These are phyloP conservation scores for Metschnikowia matae DNA, from an alignment of 805 yeast genomes.

Conservation along the genomic window DNA sequence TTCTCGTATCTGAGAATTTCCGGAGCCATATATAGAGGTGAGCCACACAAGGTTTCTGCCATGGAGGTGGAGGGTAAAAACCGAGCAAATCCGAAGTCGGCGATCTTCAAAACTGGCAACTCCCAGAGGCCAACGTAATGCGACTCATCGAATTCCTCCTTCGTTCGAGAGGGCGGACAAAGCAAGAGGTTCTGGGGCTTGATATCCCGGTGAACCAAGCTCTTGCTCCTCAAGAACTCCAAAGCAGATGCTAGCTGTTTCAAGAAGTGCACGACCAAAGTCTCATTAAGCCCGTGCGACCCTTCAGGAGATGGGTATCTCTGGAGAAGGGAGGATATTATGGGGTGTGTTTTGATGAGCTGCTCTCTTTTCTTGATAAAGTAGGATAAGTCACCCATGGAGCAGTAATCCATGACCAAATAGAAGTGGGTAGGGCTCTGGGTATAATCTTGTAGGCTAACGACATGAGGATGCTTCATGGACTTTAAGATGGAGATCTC, in stretches of 20 bases:
- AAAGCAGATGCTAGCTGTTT: constrained; percentile 85
- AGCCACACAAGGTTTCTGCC: constrained; percentile 97
- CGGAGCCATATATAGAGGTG: constrained; percentile 98
- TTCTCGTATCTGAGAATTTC: constrained; percentile 92
- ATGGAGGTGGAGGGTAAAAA: constrained; percentile 87
- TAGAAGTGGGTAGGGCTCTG: constrained; percentile 78
- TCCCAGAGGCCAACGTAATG: constrained; percentile 80
- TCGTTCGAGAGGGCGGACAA: constrained; percentile 74
- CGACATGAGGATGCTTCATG: constrained; percentile 90
- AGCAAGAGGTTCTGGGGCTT: constrained; percentile 87
- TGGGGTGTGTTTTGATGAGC: constrained; percentile 69
- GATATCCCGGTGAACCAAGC: constrained; percentile 90
- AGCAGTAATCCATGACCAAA: constrained; percentile 93
- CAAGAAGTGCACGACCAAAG: constrained; percentile 75
- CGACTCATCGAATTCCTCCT: constrained; percentile 50
- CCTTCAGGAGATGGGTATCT: constrained; percentile 80
- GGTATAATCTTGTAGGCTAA: constrained; percentile 75
- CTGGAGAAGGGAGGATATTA: constrained; percentile 68
- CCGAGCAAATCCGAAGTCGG: constrained; percentile 97
- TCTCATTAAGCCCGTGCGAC: constrained; percentile 74
- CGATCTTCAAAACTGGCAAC: constrained; percentile 85
- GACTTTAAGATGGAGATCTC: constrained; percentile 87
- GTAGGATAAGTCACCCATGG: constrained; percentile 88
- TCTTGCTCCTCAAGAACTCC: constrained; percentile 72
- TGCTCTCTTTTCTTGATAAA: constrained; percentile 76